Percentiles rank a stretch among this genome's conserved stretches.
Evolutionary conservation across 2,329 filamentous ascomycete species (phyloP).

Genomic region (Plectosphaerella cucumerina): DNA sequence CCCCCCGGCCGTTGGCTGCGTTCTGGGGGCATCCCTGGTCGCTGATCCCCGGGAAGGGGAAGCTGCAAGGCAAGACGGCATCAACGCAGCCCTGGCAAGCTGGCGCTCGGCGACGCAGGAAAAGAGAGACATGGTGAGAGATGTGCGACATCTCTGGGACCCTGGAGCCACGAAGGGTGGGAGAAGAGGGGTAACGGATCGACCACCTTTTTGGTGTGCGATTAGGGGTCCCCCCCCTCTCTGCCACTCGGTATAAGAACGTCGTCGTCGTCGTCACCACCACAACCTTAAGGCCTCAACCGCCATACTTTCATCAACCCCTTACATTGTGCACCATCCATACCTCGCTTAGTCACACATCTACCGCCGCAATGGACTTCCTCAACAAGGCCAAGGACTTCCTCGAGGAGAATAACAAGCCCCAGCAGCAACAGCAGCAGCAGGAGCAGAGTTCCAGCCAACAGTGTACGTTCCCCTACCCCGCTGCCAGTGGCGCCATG

Average conservation of each 20-base stretch:
- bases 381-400: constrained; percentile 32
- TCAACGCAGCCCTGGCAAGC: too few species aligned
- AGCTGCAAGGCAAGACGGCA: too few species aligned
- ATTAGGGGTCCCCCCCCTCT: too few species aligned
- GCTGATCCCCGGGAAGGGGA: not conserved
- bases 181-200: too few species aligned
- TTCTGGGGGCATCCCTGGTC: too few species aligned
- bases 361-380: constrained; percentile 27
- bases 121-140: too few species aligned
- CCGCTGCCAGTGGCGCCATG: constrained; percentile 5
- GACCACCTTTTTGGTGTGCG: too few species aligned
- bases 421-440: constrained; percentile 13
- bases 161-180: too few species aligned
- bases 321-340: not conserved
- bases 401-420: constrained; percentile 24
- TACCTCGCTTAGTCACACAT: not conserved
- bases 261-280: not conserved
- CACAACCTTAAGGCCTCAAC: not conserved
- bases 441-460: not conserved
- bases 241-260: not conserved
- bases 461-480: constrained; percentile 4
- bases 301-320: not conserved
- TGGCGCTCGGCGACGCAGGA: too few species aligned
- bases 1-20: too few species aligned
- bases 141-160: too few species aligned